Conservation (phyloP, 371 early-diverging fungal species). For the Mucor velutinosus region DNA sequence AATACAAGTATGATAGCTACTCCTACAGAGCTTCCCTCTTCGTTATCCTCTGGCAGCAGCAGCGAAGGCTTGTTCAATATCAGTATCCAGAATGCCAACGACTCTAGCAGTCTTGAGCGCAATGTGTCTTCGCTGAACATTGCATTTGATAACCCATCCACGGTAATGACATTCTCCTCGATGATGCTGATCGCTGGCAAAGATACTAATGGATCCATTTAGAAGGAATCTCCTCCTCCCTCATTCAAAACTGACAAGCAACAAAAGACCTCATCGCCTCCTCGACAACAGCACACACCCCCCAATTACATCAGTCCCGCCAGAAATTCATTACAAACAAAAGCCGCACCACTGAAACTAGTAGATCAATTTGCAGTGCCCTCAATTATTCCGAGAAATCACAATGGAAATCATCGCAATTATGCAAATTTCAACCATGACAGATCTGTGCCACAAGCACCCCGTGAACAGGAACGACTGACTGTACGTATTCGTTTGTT, state of each 20-base stretch:
- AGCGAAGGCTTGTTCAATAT: background rate
- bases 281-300: background rate
- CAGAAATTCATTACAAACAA: background rate
- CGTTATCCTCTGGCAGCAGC: background rate
- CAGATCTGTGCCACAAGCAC: background rate
- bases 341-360: background rate
- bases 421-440: background rate
- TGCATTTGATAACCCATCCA: background rate
- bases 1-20: background rate
- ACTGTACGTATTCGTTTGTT: background rate
- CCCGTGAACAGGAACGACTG: background rate
- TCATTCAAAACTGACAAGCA: background rate
- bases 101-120: conserved; percentile 8
- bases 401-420: background rate
- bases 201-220: background rate
- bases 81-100: background rate
- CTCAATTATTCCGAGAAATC: background rate
- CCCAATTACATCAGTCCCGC: background rate
- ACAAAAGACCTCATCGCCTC: background rate
- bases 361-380: background rate
- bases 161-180: background rate
- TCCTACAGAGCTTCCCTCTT: background rate
- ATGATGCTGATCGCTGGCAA: background rate
- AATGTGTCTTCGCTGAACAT: conserved; percentile 12
- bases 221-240: background rate